Conservation (phyloP, 2,329 filamentous ascomycete species). For the Nothopassalora personata region DNA sequence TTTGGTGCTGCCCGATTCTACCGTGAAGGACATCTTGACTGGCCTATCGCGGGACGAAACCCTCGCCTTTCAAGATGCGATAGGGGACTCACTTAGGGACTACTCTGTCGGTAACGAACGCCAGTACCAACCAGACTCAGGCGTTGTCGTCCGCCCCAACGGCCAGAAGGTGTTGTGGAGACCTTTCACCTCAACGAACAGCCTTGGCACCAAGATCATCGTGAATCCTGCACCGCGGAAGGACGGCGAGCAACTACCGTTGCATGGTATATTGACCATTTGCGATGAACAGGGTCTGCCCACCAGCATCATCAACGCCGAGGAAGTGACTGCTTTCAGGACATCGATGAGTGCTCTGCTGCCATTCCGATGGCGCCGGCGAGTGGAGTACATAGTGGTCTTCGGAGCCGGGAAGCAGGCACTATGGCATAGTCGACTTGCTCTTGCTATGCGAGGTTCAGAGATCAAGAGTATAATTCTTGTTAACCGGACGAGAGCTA, state of each 20-base stretch:
- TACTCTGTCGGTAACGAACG: slow-evolving; percentile 7
- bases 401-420: slow-evolving; percentile 49
- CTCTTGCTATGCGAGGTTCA: slow-evolving; percentile 34
- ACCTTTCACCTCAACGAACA: slow-evolving; percentile 9
- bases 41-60: slow-evolving; percentile 5
- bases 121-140: slow-evolving; percentile 8
- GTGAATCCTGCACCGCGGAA: slow-evolving; percentile 9
- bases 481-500: slow-evolving; percentile 22
- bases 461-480: slow-evolving; percentile 31
- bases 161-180: slow-evolving; percentile 13
- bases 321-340: slow-evolving; percentile 72
- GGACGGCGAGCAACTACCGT: not conserved
- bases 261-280: slow-evolving; percentile 12
- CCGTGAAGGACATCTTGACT: slow-evolving; percentile 8
- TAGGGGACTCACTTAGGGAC: slow-evolving; percentile 5
- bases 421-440: slow-evolving; percentile 47
- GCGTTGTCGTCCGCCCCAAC: slow-evolving; percentile 8
- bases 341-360: slow-evolving; percentile 68
- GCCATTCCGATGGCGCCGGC: slow-evolving; percentile 35
- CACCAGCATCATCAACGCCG: slow-evolving; percentile 53
- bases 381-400: slow-evolving; percentile 37
- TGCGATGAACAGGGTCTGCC: slow-evolving; percentile 8
- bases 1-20: slow-evolving; percentile 10
- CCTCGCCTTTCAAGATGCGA: slow-evolving; percentile 4
- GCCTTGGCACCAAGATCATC: slow-evolving; percentile 16